A percentile compares a stretch with the other conserved stretches of the same genome.
These are phyloP conservation scores for Stereum hirsutum DNA, from an alignment of 1,284 basidiomycete species.

Conservation along the genomic window DNA sequence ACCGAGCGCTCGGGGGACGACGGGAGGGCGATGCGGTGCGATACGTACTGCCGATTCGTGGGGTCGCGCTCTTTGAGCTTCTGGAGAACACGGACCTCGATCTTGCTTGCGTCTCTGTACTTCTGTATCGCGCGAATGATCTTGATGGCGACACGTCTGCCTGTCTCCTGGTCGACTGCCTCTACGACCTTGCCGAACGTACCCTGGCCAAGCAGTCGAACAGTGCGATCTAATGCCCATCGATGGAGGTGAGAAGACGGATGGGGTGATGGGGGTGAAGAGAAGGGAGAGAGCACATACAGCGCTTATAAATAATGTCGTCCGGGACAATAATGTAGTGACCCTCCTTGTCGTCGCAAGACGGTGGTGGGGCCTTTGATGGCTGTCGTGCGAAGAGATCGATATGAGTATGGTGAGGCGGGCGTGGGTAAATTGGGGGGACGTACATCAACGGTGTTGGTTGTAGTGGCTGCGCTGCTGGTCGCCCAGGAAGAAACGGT, in stretches of 20 bases:
- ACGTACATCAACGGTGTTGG: not conserved
- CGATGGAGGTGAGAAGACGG: slow-evolving; percentile 17
- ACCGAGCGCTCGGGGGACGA: slow-evolving; percentile 3
- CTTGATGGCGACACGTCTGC: slow-evolving; percentile 91
- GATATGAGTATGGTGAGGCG: not conserved
- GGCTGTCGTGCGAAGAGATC: slow-evolving; percentile 7
- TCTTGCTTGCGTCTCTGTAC: slow-evolving; percentile 97
- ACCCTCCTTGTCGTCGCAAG: slow-evolving; percentile 93
- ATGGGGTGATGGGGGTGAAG: slow-evolving; percentile 4
- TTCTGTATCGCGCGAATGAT: slow-evolving; percentile 96
- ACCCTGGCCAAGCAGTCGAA: slow-evolving; percentile 89
- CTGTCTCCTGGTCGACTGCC: slow-evolving; percentile 75
- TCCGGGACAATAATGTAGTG: slow-evolving; percentile 90
- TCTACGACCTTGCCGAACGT: slow-evolving; percentile 99
- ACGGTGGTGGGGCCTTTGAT: slow-evolving; percentile 42
- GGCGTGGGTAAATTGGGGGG: not conserved
- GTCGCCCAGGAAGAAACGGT: not conserved
- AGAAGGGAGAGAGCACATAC: slow-evolving; percentile 35
- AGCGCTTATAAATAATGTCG: slow-evolving; percentile 79
- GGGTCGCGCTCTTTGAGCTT: slow-evolving; percentile 90
- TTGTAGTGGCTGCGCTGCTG: not conserved
- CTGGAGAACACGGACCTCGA: slow-evolving; percentile 93
- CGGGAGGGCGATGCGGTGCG: too few relatives aligned
- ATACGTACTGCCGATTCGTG: slow-evolving; percentile 75
- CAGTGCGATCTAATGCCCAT: slow-evolving; percentile 67